Evolutionary conservation across 2,329 filamentous ascomycete species (phyloP).

Genomic region (Cladosporium velox): DNA sequence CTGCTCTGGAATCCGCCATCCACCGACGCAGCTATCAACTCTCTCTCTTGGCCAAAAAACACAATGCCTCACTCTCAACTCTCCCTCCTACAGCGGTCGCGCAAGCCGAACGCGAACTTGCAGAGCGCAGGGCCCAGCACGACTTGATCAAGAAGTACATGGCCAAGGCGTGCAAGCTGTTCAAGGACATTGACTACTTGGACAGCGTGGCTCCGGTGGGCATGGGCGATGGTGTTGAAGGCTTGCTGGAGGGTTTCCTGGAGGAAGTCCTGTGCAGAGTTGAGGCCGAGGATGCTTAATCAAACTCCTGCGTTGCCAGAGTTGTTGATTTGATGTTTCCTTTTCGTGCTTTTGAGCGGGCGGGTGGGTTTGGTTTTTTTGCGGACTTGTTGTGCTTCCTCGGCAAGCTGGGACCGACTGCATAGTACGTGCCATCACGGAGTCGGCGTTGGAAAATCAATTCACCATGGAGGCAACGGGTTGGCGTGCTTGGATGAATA

Average conservation of each 20-base stretch:
- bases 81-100: slow-evolving; percentile 39
- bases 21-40: slow-evolving; percentile 69
- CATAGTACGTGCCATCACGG: not conserved
- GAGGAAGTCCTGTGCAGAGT: slow-evolving; percentile 93
- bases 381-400: not conserved
- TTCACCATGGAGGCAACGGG: not conserved
- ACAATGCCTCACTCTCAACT: slow-evolving; percentile 21
- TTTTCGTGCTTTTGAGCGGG: slow-evolving; percentile 1
- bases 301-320: not conserved
- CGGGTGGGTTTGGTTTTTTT: not conserved
- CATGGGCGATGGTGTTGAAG: slow-evolving; percentile 88
- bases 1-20: slow-evolving; percentile 86
- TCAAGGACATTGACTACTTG: slow-evolving; percentile 85
- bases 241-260: slow-evolving; percentile 86
- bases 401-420: not conserved
- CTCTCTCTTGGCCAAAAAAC: slow-evolving; percentile 54
- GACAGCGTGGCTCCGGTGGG: slow-evolving; percentile 86
- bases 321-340: not conserved
- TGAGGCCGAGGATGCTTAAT: slow-evolving; percentile 74
- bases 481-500: not conserved
- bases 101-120: slow-evolving; percentile 27
- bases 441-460: not conserved
- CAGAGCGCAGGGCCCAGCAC: slow-evolving; percentile 49
- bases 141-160: slow-evolving; percentile 81
- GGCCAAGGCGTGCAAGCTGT: slow-evolving; percentile 77